A percentile compares a stretch with the other conserved stretches of the same genome.
phyloP scores from a whole-genome alignment of 2,329 filamentous ascomycete genomes.

The Cladophialophora exuberans region DNA sequence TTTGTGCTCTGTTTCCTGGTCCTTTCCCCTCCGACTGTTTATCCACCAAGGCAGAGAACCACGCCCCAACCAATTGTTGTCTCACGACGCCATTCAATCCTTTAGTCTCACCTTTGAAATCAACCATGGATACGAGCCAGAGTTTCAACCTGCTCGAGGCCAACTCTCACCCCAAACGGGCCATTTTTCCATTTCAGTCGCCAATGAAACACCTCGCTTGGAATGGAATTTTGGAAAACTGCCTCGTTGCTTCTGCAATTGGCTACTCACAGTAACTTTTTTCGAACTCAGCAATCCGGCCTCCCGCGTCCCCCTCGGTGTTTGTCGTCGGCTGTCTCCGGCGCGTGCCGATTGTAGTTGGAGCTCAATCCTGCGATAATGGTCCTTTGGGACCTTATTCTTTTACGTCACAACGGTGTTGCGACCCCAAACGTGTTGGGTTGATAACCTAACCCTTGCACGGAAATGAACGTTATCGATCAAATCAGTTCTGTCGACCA shows the following conservation, averaged over 20 bases:
- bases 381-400: slow-evolving; percentile 14
- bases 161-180: slow-evolving; percentile 13
- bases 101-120: slow-evolving; percentile 16
- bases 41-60: slow-evolving; percentile 3
- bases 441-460: slow-evolving; percentile 7
- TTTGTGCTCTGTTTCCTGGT: slow-evolving; percentile 16
- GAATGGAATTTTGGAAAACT: slow-evolving; percentile 18
- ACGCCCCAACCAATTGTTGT: slow-evolving; percentile 14
- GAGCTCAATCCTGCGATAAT: slow-evolving; percentile 23
- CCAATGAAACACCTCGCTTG: slow-evolving; percentile 19
- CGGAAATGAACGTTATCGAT: slow-evolving; percentile 24
- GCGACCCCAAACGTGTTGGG: slow-evolving; percentile 2
- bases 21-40: slow-evolving; percentile 1
- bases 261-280: slow-evolving; percentile 6
- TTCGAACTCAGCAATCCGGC: slow-evolving; percentile 3
- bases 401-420: slow-evolving; percentile 28
- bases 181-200: slow-evolving; percentile 10
- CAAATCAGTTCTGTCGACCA: slow-evolving; percentile 13
- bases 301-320: slow-evolving; percentile 16
- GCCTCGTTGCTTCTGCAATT: slow-evolving; percentile 18
- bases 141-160: slow-evolving; percentile 2
- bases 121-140: slow-evolving; percentile 9
- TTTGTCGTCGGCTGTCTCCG: slow-evolving; percentile 19
- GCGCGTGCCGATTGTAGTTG: slow-evolving; percentile 21
- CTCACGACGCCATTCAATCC: slow-evolving; percentile 10